Conservation (phyloP, 2,329 filamentous ascomycete genomes). For the Lecanicillium sp. region DNA sequence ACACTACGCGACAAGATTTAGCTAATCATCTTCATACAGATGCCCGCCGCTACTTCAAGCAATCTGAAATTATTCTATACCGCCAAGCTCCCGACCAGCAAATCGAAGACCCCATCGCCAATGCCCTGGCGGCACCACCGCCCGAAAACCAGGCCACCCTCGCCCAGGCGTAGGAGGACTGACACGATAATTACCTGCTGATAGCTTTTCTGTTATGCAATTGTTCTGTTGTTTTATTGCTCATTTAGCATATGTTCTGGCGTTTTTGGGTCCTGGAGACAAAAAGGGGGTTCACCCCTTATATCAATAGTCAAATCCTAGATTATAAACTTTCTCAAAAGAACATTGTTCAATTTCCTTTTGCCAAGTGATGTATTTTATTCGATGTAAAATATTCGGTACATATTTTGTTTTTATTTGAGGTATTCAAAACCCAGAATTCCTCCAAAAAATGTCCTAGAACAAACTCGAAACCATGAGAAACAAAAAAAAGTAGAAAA, state of each 20-base stretch:
- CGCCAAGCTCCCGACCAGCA: constrained; percentile 61
- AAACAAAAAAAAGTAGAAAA: constrained; percentile 1
- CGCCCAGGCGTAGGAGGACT: constrained; percentile 22
- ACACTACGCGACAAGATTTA: too few species aligned
- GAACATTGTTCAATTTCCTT: too few species aligned
- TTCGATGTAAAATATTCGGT: too few species aligned
- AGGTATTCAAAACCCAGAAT: too few species aligned
- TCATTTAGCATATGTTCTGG: constrained; percentile 31
- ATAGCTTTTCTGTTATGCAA: constrained; percentile 4
- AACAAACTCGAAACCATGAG: constrained; percentile 1
- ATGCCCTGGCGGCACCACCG: constrained; percentile 29
- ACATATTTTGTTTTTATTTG: not conserved
- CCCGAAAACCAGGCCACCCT: constrained; percentile 38
- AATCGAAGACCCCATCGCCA: constrained; percentile 26
- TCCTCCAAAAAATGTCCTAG: too few species aligned
- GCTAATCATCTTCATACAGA: constrained; percentile 41
- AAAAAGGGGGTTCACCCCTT: constrained; percentile 11
- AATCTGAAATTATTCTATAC: constrained; percentile 96
- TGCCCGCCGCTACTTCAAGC: constrained; percentile 95
- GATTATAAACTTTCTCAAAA: too few species aligned
- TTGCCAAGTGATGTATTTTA: too few species aligned
- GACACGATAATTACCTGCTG: not conserved
- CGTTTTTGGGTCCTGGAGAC: constrained; percentile 21
- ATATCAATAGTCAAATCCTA: too few species aligned
- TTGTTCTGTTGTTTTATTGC: constrained; percentile 7